These are phyloP conservation scores for Fusarium sulawesiense DNA, from an alignment of 2,329 filamentous ascomycete genomes.

Conservation along the genomic window DNA sequence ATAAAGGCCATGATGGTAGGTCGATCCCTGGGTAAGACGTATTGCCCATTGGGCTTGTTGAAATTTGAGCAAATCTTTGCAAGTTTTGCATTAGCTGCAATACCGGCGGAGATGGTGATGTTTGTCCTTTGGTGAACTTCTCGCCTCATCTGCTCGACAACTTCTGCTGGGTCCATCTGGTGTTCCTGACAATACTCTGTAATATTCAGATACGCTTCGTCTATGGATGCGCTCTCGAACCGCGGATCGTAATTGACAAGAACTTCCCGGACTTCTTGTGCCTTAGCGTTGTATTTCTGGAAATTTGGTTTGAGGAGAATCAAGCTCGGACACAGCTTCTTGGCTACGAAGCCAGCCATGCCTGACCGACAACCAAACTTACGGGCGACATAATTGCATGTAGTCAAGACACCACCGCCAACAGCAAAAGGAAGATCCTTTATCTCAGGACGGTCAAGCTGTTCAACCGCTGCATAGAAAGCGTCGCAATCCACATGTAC, in stretches of 20 bases:
- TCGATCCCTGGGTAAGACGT: constrained; percentile 77
- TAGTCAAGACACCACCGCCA: constrained; percentile 73
- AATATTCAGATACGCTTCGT: constrained; percentile 96
- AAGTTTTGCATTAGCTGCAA: constrained; percentile 91
- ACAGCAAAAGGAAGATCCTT: constrained; percentile 91
- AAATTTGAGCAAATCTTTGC: constrained; percentile 96
- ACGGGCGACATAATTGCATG: constrained; percentile 87
- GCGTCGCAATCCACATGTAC: constrained; percentile 98
- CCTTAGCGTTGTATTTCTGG: constrained; percentile 90
- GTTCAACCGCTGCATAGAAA: constrained; percentile 96
- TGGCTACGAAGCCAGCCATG: constrained; percentile 96
- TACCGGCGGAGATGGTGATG: constrained; percentile 93
- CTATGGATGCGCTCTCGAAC: constrained; percentile 94
- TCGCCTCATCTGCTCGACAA: constrained; percentile 79
- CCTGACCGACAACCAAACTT: constrained; percentile 92
- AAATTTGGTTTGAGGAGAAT: constrained; percentile 87
- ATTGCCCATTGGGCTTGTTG: constrained; percentile 98
- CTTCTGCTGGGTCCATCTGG: constrained; percentile 75
- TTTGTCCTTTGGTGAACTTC: constrained; percentile 81
- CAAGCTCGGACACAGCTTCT: constrained; percentile 89
- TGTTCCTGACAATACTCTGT: constrained; percentile 84
- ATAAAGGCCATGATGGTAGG: constrained; percentile 86
- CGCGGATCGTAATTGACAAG: constrained; percentile 88
- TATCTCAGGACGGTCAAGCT: constrained; percentile 83
- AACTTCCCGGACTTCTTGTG: constrained; percentile 84